These are phyloP conservation scores for Cornus florida DNA, from an alignment of 148 eudicot genomes.

Conservation along the genomic window DNA sequence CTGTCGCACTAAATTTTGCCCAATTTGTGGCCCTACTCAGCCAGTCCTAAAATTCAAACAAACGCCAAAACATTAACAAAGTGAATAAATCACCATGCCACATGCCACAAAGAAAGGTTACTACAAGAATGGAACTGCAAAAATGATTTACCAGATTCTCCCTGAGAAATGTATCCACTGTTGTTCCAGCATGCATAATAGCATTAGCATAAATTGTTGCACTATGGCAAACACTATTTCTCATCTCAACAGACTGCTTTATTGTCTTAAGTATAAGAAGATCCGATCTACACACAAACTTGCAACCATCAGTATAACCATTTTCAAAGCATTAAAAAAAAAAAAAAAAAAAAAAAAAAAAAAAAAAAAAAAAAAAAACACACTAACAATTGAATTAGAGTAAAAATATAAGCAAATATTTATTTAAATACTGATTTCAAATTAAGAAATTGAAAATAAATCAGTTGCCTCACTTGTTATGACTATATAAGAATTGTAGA, in stretches of 20 bases:
- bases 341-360: no score
- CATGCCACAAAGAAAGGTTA: not conserved
- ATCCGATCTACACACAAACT: constrained; percentile 65
- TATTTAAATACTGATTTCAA: not conserved
- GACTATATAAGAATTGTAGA: constrained; percentile 88
- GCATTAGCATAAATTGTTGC: constrained; percentile 97
- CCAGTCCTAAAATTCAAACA: constrained; percentile 67
- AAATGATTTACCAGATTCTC: constrained; percentile 75
- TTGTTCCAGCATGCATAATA: constrained; percentile 99
- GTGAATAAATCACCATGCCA: not conserved
- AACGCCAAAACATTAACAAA: not conserved
- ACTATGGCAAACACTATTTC: constrained; percentile 98
- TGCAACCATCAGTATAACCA: not conserved
- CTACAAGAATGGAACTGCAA: not conserved
- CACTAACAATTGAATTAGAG: not conserved
- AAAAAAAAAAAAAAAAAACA: not conserved
- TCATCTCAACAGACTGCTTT: constrained; percentile 97
- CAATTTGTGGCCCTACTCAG: constrained; percentile 97
- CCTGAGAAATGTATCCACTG: constrained; percentile 94
- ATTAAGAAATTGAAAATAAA: not conserved
- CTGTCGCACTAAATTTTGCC: constrained; percentile 99
- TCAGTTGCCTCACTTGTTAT: constrained; percentile 66
- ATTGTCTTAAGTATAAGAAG: constrained; percentile 96
- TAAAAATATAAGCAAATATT: not conserved
- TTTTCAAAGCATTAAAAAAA: not conserved